Base-by-base conservation (phyloP, 2,329 filamentous ascomycete species). In the Xylariaceae sp. region DNA sequence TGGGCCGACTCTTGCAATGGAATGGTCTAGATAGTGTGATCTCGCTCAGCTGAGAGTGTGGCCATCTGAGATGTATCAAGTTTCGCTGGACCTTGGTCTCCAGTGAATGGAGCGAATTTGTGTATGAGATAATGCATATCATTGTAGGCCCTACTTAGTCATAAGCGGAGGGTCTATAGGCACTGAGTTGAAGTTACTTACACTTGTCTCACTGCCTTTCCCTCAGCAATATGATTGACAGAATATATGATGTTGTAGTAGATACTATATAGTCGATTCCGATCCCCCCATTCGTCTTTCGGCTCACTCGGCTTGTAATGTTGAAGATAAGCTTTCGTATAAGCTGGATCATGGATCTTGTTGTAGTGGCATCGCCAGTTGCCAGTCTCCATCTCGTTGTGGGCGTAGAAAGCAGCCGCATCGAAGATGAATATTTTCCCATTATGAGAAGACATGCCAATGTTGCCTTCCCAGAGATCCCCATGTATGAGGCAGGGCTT, bases 191-290 rank as follows among this genome's bases (percentile, higher is more conserved):
- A n/a, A 22, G 13, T 14, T 14, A n/a, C 43, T 45, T 18, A 45
- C 43, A 33, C 13, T 33, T 45, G 43, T n/a, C 43, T 17, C 17
- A 45, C 43, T 7, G 43, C 43, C 17, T 14, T 28, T 11, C 43
- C 43, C n/a, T 28, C 11, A 3, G 13, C 31, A 17, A 28, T 5
- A 33, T 45, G 43, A 28, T 45, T 45, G 19, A 45, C 43, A 16
- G 43, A 45, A 28, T 45, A 45, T 4, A 45, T 45, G 43, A 45
- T 33, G 17, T 45, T 45, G 43, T 45, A 45, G 43, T 45, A 45
- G 7, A 45, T 33, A 28, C 43, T 31, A 33, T 45, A 45, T 13
- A 45, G 43, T 14, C 43, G 3, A 7, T 45, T 33, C 14, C 43
- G 18, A 16, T 45, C 43, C 6, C n/a, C 43, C 18, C 10, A 28